These are phyloP conservation scores for Fremontodendron californicum DNA, from an alignment of 345 rosid genomes.

Conservation along the genomic window DNA sequence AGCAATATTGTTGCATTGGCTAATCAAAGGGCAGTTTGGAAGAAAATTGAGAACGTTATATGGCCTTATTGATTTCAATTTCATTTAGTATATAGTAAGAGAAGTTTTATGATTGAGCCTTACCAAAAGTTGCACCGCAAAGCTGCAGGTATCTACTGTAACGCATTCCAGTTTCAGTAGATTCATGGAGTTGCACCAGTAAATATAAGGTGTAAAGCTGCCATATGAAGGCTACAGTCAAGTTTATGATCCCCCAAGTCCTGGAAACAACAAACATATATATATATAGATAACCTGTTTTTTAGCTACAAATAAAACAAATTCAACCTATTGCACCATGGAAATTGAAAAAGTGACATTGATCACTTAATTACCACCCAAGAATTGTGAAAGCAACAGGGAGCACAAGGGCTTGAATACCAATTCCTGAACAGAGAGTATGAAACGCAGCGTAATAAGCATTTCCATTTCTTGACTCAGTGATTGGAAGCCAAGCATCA, in stretches of 20 bases:
- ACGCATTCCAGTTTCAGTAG: constrained; percentile 46
- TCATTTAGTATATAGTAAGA: neutral
- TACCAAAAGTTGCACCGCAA: constrained; percentile 59
- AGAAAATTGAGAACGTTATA: neutral
- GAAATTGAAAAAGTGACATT: neutral
- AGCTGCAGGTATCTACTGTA: constrained; percentile 72
- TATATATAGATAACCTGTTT: neutral
- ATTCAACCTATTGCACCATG: neutral
- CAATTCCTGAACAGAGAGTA: constrained; percentile 80
- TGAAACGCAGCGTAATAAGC: constrained; percentile 76
- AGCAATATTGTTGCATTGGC: too few species aligned
- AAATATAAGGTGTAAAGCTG: constrained; percentile 69
- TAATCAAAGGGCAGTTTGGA: neutral
- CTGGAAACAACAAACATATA: constrained; percentile 34
- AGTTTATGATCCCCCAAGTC: constrained; percentile 63
- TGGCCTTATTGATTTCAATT: neutral
- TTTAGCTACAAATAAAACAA: neutral
- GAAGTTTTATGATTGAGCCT: neutral
- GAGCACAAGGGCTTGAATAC: constrained; percentile 79
- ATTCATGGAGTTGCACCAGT: constrained; percentile 81
- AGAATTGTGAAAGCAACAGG: constrained; percentile 81
- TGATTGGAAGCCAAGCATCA: constrained; percentile 91
- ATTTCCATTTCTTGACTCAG: constrained; percentile 84
- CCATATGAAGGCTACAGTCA: constrained; percentile 67
- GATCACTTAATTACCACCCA: constrained; percentile 65